A percentile compares a stretch with the other conserved stretches of the same genome.
Evolutionary conservation across 2,329 filamentous ascomycete species (phyloP).

Genomic region (Zymoseptoria pseudotritici): DNA sequence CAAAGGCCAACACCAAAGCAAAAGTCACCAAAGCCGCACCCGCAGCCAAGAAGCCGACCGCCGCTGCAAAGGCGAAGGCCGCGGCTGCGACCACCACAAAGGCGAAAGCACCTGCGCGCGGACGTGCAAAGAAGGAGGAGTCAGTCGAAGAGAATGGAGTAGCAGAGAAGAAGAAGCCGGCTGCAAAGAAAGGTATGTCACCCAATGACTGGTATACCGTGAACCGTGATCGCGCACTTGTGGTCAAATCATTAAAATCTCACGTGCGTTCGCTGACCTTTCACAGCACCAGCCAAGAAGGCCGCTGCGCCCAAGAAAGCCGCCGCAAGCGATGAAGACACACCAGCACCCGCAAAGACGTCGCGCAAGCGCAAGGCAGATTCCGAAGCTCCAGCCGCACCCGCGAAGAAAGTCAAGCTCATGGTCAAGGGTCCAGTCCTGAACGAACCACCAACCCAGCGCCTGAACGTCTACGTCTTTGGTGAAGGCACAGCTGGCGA

Average conservation of each 20-base stretch:
- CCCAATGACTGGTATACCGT: neutral
- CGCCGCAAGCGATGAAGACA: slow-evolving; percentile 2
- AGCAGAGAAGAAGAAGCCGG: slow-evolving; percentile 13
- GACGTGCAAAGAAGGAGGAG: slow-evolving; percentile 12
- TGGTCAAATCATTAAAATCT: neutral
- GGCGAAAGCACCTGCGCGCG: slow-evolving; percentile 8
- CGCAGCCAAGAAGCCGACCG: neutral
- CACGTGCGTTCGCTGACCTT: neutral
- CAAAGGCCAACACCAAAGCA: slow-evolving; percentile 25
- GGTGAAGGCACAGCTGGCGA: slow-evolving; percentile 76
- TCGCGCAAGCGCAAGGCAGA: slow-evolving; percentile 25
- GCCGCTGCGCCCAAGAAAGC: slow-evolving; percentile 18
- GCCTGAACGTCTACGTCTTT: slow-evolving; percentile 70
- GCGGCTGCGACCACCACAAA: slow-evolving; percentile 23
- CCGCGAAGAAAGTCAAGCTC: slow-evolving; percentile 26
- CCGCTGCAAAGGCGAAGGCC: slow-evolving; percentile 9
- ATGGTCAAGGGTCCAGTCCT: slow-evolving; percentile 38
- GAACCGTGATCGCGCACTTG: neutral
- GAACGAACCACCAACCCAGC: slow-evolving; percentile 56
- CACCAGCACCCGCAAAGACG: slow-evolving; percentile 12
- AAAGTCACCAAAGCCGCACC: slow-evolving; percentile 20
- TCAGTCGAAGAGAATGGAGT: slow-evolving; percentile 5
- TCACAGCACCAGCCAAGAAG: slow-evolving; percentile 5
- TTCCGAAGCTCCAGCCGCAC: slow-evolving; percentile 1
- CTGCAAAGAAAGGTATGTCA: slow-evolving; percentile 16